A percentile compares a stretch with the other conserved stretches of the same genome.
Conservation (phyloP, 2,329 filamentous ascomycete genomes). For the Hypomyces perniciosus region DNA sequence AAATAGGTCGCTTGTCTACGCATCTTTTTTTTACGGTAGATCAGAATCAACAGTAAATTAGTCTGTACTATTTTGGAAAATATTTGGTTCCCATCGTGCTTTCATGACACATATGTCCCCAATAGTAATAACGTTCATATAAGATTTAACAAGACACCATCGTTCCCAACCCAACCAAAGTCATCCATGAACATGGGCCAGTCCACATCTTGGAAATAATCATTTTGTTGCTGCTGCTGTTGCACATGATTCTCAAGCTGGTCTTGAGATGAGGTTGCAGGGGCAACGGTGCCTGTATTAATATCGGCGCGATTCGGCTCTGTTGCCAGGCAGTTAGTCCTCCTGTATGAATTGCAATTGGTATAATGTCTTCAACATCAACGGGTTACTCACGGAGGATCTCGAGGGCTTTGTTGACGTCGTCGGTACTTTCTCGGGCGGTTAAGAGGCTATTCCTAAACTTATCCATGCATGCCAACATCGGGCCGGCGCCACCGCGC, state of each 20-base stretch:
- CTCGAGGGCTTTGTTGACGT: slow-evolving; percentile 25
- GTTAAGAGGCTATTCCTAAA: slow-evolving; percentile 40
- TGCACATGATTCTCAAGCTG: slow-evolving; percentile 15
- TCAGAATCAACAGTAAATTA: too few relatives aligned
- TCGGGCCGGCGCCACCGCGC: slow-evolving; percentile 43
- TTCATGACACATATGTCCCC: not conserved
- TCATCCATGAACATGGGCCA: slow-evolving; percentile 47
- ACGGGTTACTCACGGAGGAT: slow-evolving; percentile 20
- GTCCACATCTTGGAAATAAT: slow-evolving; percentile 40
- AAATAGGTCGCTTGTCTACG: not conserved
- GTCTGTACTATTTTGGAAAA: not conserved
- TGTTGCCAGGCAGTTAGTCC: not conserved
- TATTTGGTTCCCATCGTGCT: not conserved
- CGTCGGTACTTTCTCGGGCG: slow-evolving; percentile 27
- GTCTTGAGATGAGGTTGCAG: slow-evolving; percentile 11
- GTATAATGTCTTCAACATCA: not conserved
- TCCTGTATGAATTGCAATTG: too few relatives aligned
- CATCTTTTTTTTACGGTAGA: too few relatives aligned
- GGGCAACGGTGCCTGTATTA: not conserved
- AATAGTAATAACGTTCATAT: not conserved
- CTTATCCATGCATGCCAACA: slow-evolving; percentile 43
- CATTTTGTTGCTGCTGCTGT: slow-evolving; percentile 11
- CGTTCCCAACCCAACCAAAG: slow-evolving; percentile 38
- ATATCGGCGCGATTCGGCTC: not conserved
- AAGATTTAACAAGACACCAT: slow-evolving; percentile 22